Conservation (phyloP, 257 asterid genomes). For the Solanum virginianum region DNA sequence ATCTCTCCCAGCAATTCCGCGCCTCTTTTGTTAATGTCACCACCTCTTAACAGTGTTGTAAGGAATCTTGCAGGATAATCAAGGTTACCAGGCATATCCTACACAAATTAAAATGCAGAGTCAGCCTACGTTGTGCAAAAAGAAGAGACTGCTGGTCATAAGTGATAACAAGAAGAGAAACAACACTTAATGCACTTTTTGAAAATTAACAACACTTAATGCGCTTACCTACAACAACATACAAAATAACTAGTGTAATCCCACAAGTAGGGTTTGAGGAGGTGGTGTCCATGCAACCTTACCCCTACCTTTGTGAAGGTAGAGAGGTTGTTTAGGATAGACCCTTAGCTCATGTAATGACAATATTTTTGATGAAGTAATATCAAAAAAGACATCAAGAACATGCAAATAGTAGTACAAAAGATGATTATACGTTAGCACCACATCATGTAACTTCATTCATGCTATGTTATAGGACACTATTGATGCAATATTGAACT, state of each 20-base stretch:
- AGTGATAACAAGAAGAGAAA: neutral
- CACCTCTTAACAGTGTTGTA: conserved; percentile 68
- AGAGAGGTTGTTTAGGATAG: neutral
- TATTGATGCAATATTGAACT: neutral
- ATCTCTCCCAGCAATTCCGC: conserved; percentile 86
- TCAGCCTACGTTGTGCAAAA: neutral
- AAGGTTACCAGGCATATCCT: conserved; percentile 55
- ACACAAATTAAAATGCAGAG: conserved; percentile 5
- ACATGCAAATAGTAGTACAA: neutral
- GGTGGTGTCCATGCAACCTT: neutral
- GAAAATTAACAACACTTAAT: neutral
- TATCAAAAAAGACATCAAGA: neutral
- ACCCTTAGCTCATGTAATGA: neutral
- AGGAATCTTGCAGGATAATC: conserved; percentile 65
- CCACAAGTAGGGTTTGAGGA: neutral
- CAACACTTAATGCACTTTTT: neutral
- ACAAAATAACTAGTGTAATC: neutral
- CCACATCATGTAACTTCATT: neutral
- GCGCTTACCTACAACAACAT: neutral
- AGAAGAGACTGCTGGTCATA: neutral
- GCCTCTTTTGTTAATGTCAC: conserved; percentile 68
- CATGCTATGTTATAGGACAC: neutral
- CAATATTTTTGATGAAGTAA: neutral
- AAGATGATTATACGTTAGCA: neutral
- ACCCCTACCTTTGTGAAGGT: neutral